phyloP scores from a whole-genome alignment of 139 green algal genomes.

The Micromonas commoda region DNA sequence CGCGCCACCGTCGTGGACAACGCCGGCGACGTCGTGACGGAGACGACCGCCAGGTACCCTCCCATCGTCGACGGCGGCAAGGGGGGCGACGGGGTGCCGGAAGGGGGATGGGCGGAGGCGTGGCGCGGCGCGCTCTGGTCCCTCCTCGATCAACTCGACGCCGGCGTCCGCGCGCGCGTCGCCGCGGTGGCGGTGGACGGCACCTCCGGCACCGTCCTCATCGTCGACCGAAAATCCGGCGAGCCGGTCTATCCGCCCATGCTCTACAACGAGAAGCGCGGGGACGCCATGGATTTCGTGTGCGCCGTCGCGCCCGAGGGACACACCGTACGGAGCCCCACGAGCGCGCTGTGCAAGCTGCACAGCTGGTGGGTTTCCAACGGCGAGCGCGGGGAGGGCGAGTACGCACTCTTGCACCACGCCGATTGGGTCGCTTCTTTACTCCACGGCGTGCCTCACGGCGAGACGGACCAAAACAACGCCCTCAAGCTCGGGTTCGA shows the following conservation, averaged over 20 bases:
- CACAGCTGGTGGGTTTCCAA: slow-evolving; percentile 41
- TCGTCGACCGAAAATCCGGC: slow-evolving; percentile 58
- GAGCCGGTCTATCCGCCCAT: background rate
- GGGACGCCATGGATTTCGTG: background rate
- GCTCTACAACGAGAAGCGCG: slow-evolving; percentile 18
- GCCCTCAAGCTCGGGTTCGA: slow-evolving; percentile 72
- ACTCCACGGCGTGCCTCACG: slow-evolving; percentile 47
- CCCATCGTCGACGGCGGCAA: background rate
- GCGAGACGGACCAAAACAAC: slow-evolving; percentile 87
- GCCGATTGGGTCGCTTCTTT: slow-evolving; percentile 66
- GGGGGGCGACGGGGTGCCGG: background rate
- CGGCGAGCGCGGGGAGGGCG: background rate
- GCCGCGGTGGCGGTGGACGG: slow-evolving; percentile 65
- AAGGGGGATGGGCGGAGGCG: background rate
- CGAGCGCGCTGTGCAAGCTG: slow-evolving; percentile 77
- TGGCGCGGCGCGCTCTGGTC: slow-evolving; percentile 24
- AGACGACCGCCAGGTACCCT: background rate
- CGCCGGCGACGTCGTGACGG: slow-evolving; percentile 18
- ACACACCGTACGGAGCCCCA: slow-evolving; percentile 64
- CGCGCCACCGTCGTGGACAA: slow-evolving; percentile 63
- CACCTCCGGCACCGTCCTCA: slow-evolving; percentile 74
- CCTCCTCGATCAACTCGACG: slow-evolving; percentile 8
- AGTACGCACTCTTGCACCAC: slow-evolving; percentile 63
- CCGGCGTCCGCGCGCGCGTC: slow-evolving; percentile 19
- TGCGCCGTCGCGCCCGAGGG: slow-evolving; percentile 31